Evolutionary conservation across 2,329 filamentous ascomycete species (phyloP).

Genomic region (Madurella mycetomatis): DNA sequence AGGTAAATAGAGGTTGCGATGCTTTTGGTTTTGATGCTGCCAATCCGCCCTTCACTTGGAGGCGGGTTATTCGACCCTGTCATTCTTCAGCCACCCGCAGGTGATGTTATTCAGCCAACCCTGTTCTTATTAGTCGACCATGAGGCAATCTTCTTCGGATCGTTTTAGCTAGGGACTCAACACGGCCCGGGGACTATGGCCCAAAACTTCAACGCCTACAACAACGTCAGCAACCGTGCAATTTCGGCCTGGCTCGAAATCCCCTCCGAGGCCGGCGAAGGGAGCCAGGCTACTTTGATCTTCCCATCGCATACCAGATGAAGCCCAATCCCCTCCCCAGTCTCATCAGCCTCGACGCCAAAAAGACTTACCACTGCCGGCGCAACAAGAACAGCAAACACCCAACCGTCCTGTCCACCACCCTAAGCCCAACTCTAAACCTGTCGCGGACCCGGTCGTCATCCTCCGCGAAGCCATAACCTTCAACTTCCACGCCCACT

Average conservation of each 20-base stretch:
- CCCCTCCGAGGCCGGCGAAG: slow-evolving; percentile 6
- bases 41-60: neutral
- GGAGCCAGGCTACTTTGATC: slow-evolving; percentile 5
- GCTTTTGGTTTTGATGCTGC: neutral
- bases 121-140: neutral
- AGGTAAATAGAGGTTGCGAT: neutral
- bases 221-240: neutral
- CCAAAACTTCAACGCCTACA: neutral
- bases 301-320: slow-evolving; percentile 2
- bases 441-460: neutral
- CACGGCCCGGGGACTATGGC: neutral
- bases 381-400: neutral
- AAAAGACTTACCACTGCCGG: neutral
- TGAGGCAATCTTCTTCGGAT: too few species aligned
- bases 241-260: slow-evolving; percentile 8
- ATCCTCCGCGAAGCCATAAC: slow-evolving; percentile 1
- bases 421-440: neutral
- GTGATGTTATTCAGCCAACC: too few species aligned
- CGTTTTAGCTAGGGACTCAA: too few species aligned
- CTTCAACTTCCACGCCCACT: slow-evolving; percentile 7
- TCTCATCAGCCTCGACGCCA: neutral
- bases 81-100: too few species aligned
- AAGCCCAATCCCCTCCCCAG: neutral
- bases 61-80: too few species aligned
- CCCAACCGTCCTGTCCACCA: neutral